Evolutionary conservation across 495 filamentous ascomycete genomes (phyloP), one percentile per base, ranked within the genome.

Genomic region (Penicillium lagena): DNA sequence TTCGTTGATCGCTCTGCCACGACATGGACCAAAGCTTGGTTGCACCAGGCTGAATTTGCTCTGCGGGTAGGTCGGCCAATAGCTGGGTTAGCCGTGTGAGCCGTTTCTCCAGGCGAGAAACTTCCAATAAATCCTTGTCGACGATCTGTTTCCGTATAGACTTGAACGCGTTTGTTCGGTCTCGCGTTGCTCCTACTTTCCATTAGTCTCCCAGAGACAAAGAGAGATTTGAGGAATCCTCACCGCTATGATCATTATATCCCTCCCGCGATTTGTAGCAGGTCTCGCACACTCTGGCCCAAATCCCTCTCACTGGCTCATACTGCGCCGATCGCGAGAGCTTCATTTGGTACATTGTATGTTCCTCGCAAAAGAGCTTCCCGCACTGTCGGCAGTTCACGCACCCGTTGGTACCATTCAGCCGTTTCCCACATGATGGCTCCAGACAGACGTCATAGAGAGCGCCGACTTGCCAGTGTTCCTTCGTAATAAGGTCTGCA

Each of bases 291-390:
- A 96, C 90, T 29, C 93, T 68, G 56, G 87, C 94, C 93, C 93
- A 98, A 44, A 90, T 75, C 1, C 93, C 93, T 49, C 94, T 69
- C 1, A 95, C 85, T 0, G 94, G 94, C 51, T 98, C 94, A 70
- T 95, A 89, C 49, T 83, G 78, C 4, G 94, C 93, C 6, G 89
- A 83, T 37, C 90, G 76, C 9, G 89, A 95, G 13, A 98, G 78
- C 74, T 93, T 96, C 87, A 97, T 97, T 68, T 97, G 90, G 55
- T 97, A 98, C 93, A 96, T 96, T 29, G 91, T 96, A 68, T 98
- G 94, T 51, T 94, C 88, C 59, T 97, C 91, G 66, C 93, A 98
- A 59, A 96, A 98, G 30, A 98, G 70, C 50, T 81, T 85, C 0
- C 93, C 93, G 50, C 93, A 98, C 41, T 88, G 86, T 42, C 93